Conservation (phyloP, 371 early-diverging fungal genomes). For the Parasitella parasitica region DNA sequence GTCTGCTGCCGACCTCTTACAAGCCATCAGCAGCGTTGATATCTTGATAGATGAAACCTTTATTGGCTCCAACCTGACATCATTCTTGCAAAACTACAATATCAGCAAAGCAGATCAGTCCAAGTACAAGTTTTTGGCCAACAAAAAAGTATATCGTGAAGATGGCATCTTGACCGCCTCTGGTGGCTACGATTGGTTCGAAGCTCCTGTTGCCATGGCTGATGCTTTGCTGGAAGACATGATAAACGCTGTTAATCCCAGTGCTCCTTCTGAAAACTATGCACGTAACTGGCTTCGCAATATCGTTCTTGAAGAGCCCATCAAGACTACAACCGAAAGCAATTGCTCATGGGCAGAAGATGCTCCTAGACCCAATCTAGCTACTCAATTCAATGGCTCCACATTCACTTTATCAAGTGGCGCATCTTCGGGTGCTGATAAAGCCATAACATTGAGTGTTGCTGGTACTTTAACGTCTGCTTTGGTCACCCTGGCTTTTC, state of each 20-base stretch:
- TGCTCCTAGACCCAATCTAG: conserved; percentile 51
- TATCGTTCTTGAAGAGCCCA: conserved; percentile 54
- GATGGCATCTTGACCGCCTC: conserved; percentile 64
- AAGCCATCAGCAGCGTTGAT: conserved; percentile 62
- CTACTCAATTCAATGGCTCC: conserved; percentile 40
- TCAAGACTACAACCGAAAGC: conserved; percentile 36
- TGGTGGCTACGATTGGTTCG: conserved; percentile 74
- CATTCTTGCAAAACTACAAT: conserved; percentile 56
- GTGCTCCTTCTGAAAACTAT: conserved; percentile 50
- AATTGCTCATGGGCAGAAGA: conserved; percentile 61
- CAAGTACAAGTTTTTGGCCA: conserved; percentile 63
- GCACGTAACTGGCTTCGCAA: conserved; percentile 69
- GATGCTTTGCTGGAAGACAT: conserved; percentile 74
- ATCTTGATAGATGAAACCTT: conserved; percentile 75
- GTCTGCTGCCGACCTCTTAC: conserved; percentile 48
- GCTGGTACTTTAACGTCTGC: background rate
- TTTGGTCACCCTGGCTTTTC: conserved; percentile 1
- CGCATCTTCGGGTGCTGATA: background rate
- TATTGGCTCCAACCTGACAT: conserved; percentile 41
- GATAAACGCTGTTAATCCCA: conserved; percentile 62
- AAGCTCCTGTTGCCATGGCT: conserved; percentile 63
- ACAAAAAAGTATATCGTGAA: conserved; percentile 66
- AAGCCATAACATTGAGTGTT: background rate
- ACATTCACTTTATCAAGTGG: conserved; percentile 12
- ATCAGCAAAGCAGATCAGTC: conserved; percentile 34